phyloP scores from a whole-genome alignment of 2,329 filamentous ascomycete species.

The Clarireedia sp. region DNA sequence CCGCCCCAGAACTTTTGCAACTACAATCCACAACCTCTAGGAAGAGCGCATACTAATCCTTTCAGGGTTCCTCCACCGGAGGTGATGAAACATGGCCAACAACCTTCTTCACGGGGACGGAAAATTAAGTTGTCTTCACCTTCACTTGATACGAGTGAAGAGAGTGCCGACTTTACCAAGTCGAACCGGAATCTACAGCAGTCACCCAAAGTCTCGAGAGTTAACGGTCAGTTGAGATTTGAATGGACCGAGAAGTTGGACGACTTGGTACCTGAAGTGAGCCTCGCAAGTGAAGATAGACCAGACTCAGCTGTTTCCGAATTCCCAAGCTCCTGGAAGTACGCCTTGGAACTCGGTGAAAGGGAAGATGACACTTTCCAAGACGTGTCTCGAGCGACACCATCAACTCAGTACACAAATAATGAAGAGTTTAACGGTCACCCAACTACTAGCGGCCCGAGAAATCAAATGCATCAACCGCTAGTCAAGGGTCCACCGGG shows the following conservation, averaged over 20 bases:
- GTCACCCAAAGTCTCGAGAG: background rate
- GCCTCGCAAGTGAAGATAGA: background rate
- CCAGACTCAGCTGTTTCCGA: background rate
- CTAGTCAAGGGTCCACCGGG: conserved; percentile 20
- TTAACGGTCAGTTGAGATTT: conserved; percentile 2
- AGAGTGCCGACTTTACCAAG: conserved; percentile 9
- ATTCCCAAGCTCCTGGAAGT: conserved; percentile 17
- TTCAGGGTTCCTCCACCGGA: conserved; percentile 25
- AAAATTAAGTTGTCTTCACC: conserved; percentile 5
- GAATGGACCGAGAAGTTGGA: conserved; percentile 18
- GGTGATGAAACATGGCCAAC: conserved; percentile 5
- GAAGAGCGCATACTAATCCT: conserved; percentile 21
- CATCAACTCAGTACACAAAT: background rate
- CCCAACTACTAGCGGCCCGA: background rate
- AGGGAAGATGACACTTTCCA: background rate
- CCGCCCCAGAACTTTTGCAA: conserved; percentile 12
- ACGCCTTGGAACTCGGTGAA: conserved; percentile 13
- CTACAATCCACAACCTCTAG: conserved; percentile 17
- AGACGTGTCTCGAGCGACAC: background rate
- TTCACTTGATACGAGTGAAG: conserved; percentile 8
- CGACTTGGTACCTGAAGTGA: conserved; percentile 13
- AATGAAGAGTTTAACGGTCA: background rate
- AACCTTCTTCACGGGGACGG: background rate
- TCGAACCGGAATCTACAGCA: background rate
- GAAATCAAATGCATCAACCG: conserved; percentile 9